Percentiles rank a stretch among this genome's conserved stretches.
These are phyloP conservation scores for Salix purpurea DNA, from an alignment of 345 rosid genomes.

Conservation along the genomic window DNA sequence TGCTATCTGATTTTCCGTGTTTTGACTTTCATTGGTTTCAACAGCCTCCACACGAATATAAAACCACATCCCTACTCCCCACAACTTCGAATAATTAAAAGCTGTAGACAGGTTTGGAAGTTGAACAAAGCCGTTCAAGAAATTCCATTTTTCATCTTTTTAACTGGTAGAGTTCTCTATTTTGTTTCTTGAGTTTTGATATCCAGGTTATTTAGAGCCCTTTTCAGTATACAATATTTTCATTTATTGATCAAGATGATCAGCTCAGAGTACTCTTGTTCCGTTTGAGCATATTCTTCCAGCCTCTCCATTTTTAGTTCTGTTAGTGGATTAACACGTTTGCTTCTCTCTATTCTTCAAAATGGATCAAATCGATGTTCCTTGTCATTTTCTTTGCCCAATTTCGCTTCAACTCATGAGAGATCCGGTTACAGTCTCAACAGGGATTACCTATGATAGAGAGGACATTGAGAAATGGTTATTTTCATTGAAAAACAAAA, in stretches of 20 bases:
- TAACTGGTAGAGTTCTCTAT: neutral
- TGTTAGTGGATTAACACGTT: too few relatives aligned
- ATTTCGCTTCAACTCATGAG: constrained; percentile 62
- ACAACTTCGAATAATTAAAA: neutral
- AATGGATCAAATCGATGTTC: constrained; percentile 44
- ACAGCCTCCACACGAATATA: neutral
- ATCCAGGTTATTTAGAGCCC: too few relatives aligned
- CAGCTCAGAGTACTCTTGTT: neutral
- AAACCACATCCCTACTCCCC: neutral
- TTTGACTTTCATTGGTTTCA: constrained; percentile 30
- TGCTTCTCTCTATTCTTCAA: neutral
- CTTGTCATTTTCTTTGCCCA: constrained; percentile 52
- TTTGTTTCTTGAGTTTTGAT: too few relatives aligned
- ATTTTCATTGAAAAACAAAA: constrained; percentile 29
- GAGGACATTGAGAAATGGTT: constrained; percentile 55
- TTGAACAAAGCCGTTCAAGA: neutral
- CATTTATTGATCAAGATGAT: too few relatives aligned
- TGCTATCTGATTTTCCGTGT: constrained; percentile 25
- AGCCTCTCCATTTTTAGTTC: too few relatives aligned
- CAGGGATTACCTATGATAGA: constrained; percentile 62
- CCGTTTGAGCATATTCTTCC: neutral
- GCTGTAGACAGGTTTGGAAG: neutral
- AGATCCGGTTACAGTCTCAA: constrained; percentile 55
- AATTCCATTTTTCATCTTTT: neutral
- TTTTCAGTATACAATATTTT: too few relatives aligned